Base-by-base conservation (phyloP, 192 early-diverging fungal species). In the Funneliformis geosporum region DNA sequence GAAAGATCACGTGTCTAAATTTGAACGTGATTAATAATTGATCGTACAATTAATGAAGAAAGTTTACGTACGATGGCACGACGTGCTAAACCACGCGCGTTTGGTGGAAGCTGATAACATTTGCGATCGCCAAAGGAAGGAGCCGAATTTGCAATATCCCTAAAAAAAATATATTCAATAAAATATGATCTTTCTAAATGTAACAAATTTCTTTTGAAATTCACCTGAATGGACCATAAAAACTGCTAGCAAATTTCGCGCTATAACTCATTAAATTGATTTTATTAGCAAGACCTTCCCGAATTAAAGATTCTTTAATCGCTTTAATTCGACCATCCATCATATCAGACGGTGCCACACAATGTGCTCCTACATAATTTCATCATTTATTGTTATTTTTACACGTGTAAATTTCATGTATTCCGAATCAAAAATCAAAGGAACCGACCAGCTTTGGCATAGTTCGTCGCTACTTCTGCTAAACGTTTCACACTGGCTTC, bases 321-420 rank as follows among this genome's bases (percentile, higher is more conserved):
- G 94, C 93, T 70, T 90, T 86, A 82, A 99, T 94, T 73, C 98
- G 91, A 50, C 94, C 94, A 67, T 97, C 98, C 97, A 98, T 98
- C 97, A 99, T 99, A 82, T 99, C 97, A 16, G 94, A 95, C 11
- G 97, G 97, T 5, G 96, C 92, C 7, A 98, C 93, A 76, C 95
- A 90, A 46, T 97, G 94, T 61, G 94, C 94, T n/a, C 77, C 75
- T 76, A 38, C 65, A 40, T 42, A 65, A 18, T 14, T 5, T 55
- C 12, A 43, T 69, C 25, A 69, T 39, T 28, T 12, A 70, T 39
- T n/a, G 25, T 18, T 69, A 69, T 21, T 70, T n/a, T 69, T 70
- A n/a, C n/a, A n/a, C n/a, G n/a, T n/a, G n/a, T n/a, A n/a, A n/a
- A n/a, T n/a, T 39, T 70, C 8, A 40, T 21, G 5, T 12, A 33